These are phyloP conservation scores for Polyporus arcularius DNA, from an alignment of 768 basidiomycete species.

Conservation along the genomic window DNA sequence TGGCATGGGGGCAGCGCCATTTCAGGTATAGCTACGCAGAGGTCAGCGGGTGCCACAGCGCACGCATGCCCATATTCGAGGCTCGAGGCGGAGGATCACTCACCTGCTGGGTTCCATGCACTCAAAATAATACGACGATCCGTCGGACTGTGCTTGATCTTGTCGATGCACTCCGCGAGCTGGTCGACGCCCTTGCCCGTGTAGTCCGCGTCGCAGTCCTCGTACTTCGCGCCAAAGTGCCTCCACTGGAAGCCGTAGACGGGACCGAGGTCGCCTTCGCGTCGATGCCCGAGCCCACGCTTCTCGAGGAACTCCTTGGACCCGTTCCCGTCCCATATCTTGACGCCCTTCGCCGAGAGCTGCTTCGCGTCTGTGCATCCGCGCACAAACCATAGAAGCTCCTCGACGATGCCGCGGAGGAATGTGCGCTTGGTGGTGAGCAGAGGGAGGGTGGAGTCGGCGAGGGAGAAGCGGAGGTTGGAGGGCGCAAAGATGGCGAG, in stretches of 20 bases:
- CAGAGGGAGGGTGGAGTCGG: slow-evolving; percentile 74
- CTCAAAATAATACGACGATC: slow-evolving; percentile 93
- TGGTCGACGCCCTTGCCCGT: slow-evolving; percentile 90
- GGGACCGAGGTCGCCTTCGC: slow-evolving; percentile 92
- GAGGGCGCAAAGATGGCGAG: slow-evolving; percentile 91
- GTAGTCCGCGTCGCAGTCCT: slow-evolving; percentile 75
- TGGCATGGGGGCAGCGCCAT: slow-evolving; percentile 99
- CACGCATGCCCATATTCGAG: background rate
- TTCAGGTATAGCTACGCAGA: slow-evolving; percentile 70
- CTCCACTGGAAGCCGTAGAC: slow-evolving; percentile 99
- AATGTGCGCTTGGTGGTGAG: slow-evolving; percentile 97
- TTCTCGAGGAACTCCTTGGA: slow-evolving; percentile 83
- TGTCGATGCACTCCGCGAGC: slow-evolving; percentile 81
- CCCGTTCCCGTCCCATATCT: slow-evolving; percentile 99
- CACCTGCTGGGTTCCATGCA: slow-evolving; percentile 98
- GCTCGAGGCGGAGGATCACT: slow-evolving; percentile 21
- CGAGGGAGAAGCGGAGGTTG: slow-evolving; percentile 85
- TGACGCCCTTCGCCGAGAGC: slow-evolving; percentile 79
- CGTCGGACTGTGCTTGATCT: slow-evolving; percentile 91
- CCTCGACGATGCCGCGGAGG: slow-evolving; percentile 86
- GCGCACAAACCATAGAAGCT: slow-evolving; percentile 91
- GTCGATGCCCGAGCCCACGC: slow-evolving; percentile 78
- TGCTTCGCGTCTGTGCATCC: slow-evolving; percentile 81
- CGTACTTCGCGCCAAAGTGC: slow-evolving; percentile 87
- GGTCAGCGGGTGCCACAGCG: background rate